These are phyloP conservation scores for Ophiocordyceps camponoti-leonardi DNA, from an alignment of 2,329 filamentous ascomycete genomes.

Conservation along the genomic window DNA sequence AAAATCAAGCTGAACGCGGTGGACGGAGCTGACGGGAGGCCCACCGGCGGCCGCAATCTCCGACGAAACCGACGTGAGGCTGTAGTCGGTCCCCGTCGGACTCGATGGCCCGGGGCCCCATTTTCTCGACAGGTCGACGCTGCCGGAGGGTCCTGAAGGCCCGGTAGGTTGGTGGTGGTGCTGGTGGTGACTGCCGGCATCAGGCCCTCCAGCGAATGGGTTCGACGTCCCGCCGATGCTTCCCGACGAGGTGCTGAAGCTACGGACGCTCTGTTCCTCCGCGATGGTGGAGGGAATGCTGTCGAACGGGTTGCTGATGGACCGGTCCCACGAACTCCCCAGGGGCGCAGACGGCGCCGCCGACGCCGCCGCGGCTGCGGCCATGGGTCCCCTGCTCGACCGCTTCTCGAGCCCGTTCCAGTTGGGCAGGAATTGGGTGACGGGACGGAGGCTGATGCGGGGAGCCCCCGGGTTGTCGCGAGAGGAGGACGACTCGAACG, in stretches of 20 bases:
- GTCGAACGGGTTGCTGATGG: slow-evolving; percentile 52
- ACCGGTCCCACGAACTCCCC: slow-evolving; percentile 3
- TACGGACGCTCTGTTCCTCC: slow-evolving; percentile 12
- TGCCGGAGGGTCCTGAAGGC: slow-evolving; percentile 14
- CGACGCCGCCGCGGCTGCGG: neutral
- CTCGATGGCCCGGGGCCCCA: slow-evolving; percentile 33
- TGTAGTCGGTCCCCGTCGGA: slow-evolving; percentile 47
- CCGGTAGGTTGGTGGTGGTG: too few relatives aligned
- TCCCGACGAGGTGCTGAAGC: slow-evolving; percentile 22
- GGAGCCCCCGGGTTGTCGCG: slow-evolving; percentile 39
- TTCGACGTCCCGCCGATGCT: slow-evolving; percentile 24
- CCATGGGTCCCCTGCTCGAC: slow-evolving; percentile 22
- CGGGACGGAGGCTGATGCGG: slow-evolving; percentile 68
- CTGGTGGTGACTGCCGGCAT: too few relatives aligned
- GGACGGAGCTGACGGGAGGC: slow-evolving; percentile 47
- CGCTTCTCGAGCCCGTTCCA: slow-evolving; percentile 27
- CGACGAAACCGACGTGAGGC: slow-evolving; percentile 34
- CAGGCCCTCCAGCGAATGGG: neutral
- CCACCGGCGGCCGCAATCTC: slow-evolving; percentile 47
- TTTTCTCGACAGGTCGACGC: slow-evolving; percentile 34
- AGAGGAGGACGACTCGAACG: slow-evolving; percentile 3
- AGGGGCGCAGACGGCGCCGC: neutral
- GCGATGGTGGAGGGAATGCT: slow-evolving; percentile 24
- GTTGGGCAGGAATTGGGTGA: slow-evolving; percentile 67
- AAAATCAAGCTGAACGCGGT: slow-evolving; percentile 91